Base-by-base conservation (phyloP, 225 moss, liverwort and hornwort species). In the Straminergon stramineum region DNA sequence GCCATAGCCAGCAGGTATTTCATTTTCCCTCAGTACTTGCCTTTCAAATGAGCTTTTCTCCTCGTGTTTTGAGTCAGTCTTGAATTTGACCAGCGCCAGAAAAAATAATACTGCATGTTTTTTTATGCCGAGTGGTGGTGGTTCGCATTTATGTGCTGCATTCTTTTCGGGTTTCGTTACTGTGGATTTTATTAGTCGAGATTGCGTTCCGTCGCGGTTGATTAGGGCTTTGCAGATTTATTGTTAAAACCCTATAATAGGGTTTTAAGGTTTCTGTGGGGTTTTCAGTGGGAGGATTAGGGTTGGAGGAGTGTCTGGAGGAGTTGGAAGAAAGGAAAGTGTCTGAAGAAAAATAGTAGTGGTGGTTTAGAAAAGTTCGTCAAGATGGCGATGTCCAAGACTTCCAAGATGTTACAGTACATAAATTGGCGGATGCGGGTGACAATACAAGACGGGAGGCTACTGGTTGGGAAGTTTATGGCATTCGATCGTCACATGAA, bases 401-500 rank as follows among this genome's bases (percentile, higher is more conserved):
- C 96, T 55, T 99, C 99, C 56, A 99, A 97, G 95, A 52, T 97
- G 91, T 92, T 97, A 89, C 96, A 90, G 34, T 90, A 90, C 64
- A 90, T 90, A 90, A 90, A 90, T 65, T 90, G 90, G 86, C 94
- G 96, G 81, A 96, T 98, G 95, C 94, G 97, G 35, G 98, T 98
- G n/a, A 98, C 98, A 10, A 96, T 98, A 82, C 97, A 98, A 89
- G 98, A 98, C 91, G 97, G 97, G 65, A 91, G 98, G 28, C 95
- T 96, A 48, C 87, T 98, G 69, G 96, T 98, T 3, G 97, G 98
- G 62, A 97, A 98, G 92, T 98, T 98, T 45, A 98, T 98, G 97
- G 98, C 98, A 9, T 98, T 98, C 66, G 98, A 98, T 90, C 94
- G 97, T 32, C 98, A 98, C 75, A 97, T 98, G 98, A 98, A 98